Conservation (phyloP, 306 rosid species). For the Mucuna pruriens region DNA sequence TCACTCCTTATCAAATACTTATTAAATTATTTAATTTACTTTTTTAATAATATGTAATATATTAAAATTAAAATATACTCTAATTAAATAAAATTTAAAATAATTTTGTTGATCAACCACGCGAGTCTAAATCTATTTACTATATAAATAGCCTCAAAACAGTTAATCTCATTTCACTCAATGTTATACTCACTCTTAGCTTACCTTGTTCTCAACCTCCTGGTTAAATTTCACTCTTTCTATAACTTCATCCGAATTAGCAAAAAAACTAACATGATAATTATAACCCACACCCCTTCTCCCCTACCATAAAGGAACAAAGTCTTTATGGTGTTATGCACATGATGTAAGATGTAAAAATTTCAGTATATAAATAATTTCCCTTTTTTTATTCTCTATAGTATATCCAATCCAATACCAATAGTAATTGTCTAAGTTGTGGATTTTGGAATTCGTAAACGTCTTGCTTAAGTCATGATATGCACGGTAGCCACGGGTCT, state of each 20-base stretch:
- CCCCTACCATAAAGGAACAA: neutral
- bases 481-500: neutral
- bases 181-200: neutral
- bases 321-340: neutral
- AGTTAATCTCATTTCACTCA: neutral
- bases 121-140: too few relatives aligned
- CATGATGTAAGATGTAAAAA: neutral
- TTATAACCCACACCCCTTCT: neutral
- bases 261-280: neutral
- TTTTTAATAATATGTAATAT: too few relatives aligned
- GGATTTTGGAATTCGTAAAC: neutral
- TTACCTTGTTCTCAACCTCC: neutral
- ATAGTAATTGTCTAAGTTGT: too few relatives aligned
- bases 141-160: neutral
- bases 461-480: conserved; percentile 11
- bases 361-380: neutral
- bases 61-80: too few relatives aligned
- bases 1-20: too few relatives aligned
- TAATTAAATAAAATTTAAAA: too few relatives aligned
- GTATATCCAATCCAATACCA: too few relatives aligned
- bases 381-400: neutral
- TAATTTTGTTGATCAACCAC: too few relatives aligned
- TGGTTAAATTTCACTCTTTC: neutral
- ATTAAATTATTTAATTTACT: too few relatives aligned
- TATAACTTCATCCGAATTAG: neutral